Conservation (phyloP, 2,329 filamentous ascomycete genomes). For the Gnomoniopsis sp. region DNA sequence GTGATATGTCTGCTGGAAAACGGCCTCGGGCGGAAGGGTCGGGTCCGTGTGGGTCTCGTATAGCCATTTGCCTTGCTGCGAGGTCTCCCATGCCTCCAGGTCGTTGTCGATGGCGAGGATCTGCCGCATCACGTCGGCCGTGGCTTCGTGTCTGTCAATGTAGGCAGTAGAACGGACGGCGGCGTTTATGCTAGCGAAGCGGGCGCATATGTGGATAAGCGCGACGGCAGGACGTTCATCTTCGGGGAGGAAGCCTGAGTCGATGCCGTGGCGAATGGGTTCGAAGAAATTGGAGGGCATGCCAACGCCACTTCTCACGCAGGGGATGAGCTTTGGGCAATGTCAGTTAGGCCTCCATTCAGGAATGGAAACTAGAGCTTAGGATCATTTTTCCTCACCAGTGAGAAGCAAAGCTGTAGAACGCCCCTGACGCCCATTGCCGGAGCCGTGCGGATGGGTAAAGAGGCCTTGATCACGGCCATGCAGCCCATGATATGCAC, state of each 20-base stretch:
- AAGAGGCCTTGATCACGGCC: slow-evolving; percentile 49
- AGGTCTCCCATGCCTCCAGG: slow-evolving; percentile 37
- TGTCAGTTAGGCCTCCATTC: slow-evolving; percentile 9
- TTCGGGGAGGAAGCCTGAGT: slow-evolving; percentile 23
- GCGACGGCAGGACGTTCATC: slow-evolving; percentile 38
- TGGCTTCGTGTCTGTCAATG: slow-evolving; percentile 34
- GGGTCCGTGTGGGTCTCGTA: slow-evolving; percentile 31
- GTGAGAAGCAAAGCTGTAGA: slow-evolving; percentile 53
- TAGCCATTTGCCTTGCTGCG: slow-evolving; percentile 33
- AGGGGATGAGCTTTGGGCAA: slow-evolving; percentile 39
- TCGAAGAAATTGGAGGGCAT: slow-evolving; percentile 42
- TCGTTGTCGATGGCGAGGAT: slow-evolving; percentile 37
- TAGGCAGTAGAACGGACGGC: slow-evolving; percentile 31
- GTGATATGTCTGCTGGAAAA: slow-evolving; percentile 53
- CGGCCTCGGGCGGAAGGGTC: slow-evolving; percentile 35
- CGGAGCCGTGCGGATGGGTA: slow-evolving; percentile 34
- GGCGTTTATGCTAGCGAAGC: slow-evolving; percentile 37
- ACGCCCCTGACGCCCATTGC: slow-evolving; percentile 48
- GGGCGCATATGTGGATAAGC: slow-evolving; percentile 37
- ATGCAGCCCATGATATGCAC: slow-evolving; percentile 58
- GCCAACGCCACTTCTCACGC: slow-evolving; percentile 34
- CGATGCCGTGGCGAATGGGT: slow-evolving; percentile 27
- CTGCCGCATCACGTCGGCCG: slow-evolving; percentile 33
- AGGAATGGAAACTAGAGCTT: slow-evolving; percentile 7
- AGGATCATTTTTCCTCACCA: slow-evolving; percentile 35